These are phyloP conservation scores for Geranium rotundifolium DNA, from an alignment of 345 rosid genomes.

Conservation along the genomic window DNA sequence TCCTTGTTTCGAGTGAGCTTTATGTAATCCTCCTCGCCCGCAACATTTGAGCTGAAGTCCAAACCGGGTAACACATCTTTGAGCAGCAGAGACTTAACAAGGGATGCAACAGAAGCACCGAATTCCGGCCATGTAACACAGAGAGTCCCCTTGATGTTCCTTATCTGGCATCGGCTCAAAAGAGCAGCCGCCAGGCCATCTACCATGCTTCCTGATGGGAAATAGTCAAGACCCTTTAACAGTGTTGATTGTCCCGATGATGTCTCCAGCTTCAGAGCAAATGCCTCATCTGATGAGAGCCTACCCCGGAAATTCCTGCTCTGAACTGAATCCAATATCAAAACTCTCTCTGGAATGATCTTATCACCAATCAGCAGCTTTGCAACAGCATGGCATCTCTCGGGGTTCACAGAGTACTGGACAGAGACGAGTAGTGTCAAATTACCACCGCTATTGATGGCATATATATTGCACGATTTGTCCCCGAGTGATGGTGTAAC, in stretches of 20 bases:
- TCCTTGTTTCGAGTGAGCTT: conserved; percentile 27
- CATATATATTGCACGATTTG: conserved; percentile 73
- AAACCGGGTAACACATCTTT: conserved; percentile 36
- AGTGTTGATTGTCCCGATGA: conserved; percentile 22
- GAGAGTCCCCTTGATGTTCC: conserved; percentile 58
- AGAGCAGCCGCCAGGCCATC: conserved; percentile 84
- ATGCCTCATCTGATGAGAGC: conserved; percentile 63
- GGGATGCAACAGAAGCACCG: conserved; percentile 39
- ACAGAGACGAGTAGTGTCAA: conserved; percentile 40
- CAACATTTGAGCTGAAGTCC: conserved; percentile 19
- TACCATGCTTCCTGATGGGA: conserved; percentile 79
- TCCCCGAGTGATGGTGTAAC: conserved; percentile 53
- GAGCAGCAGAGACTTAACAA: conserved; percentile 37
- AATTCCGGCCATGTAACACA: conserved; percentile 75
- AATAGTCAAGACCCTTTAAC: conserved; percentile 51
- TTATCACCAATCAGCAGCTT: conserved; percentile 55
- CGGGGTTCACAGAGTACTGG: conserved; percentile 55
- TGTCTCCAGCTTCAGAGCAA: conserved; percentile 76
- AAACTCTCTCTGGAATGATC: conserved; percentile 56
- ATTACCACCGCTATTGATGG: conserved; percentile 28
- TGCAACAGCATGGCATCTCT: conserved; percentile 58
- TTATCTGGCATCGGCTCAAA: conserved; percentile 61
- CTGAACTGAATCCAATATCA: conserved; percentile 67
- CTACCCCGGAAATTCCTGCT: conserved; percentile 68
- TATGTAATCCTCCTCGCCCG: conserved; percentile 13